A percentile compares a stretch with the other conserved stretches of the same genome.
Conservation (phyloP, 768 basidiomycete genomes). For the Serendipita sp. region DNA sequence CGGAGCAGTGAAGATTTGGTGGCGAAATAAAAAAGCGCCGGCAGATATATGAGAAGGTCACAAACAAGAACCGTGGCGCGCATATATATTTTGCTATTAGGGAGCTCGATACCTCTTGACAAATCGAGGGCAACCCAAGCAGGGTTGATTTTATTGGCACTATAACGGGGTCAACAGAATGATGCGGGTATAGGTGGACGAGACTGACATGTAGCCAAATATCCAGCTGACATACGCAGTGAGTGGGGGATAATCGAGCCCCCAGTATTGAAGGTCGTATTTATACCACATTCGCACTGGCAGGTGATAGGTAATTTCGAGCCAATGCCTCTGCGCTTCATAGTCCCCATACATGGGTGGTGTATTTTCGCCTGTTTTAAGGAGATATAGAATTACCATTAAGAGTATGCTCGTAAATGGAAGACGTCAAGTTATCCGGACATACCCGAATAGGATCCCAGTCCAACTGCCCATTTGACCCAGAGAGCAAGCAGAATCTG, state of each 20-base stretch:
- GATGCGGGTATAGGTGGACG: background rate
- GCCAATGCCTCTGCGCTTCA: slow-evolving; percentile 90
- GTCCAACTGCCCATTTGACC: slow-evolving; percentile 52
- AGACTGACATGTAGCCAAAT: slow-evolving; percentile 55
- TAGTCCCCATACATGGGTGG: slow-evolving; percentile 87
- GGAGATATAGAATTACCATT: background rate
- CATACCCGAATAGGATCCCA: slow-evolving; percentile 75
- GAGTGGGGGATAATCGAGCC: slow-evolving; percentile 85
- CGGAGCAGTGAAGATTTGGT: slow-evolving; percentile 38
- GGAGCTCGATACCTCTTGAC: slow-evolving; percentile 59
- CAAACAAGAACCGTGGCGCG: slow-evolving; percentile 52
- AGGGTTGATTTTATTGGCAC: slow-evolving; percentile 35
- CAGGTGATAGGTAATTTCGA: slow-evolving; percentile 73
- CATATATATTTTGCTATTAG: slow-evolving; percentile 61
- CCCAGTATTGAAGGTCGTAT: slow-evolving; percentile 84
- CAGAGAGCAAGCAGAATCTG: slow-evolving; percentile 37
- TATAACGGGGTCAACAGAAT: slow-evolving; percentile 14
- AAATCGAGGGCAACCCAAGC: slow-evolving; percentile 54
- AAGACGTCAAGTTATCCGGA: background rate
- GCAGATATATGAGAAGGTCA: slow-evolving; percentile 60
- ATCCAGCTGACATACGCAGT: slow-evolving; percentile 83
- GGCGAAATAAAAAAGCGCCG: slow-evolving; percentile 53
- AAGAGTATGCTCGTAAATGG: background rate
- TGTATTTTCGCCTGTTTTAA: slow-evolving; percentile 37
- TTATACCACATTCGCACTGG: slow-evolving; percentile 70